A percentile compares a stretch with the other conserved stretches of the same genome.
These are phyloP conservation scores for Lactarius tabidus DNA, from an alignment of 768 basidiomycete genomes.

Conservation along the genomic window DNA sequence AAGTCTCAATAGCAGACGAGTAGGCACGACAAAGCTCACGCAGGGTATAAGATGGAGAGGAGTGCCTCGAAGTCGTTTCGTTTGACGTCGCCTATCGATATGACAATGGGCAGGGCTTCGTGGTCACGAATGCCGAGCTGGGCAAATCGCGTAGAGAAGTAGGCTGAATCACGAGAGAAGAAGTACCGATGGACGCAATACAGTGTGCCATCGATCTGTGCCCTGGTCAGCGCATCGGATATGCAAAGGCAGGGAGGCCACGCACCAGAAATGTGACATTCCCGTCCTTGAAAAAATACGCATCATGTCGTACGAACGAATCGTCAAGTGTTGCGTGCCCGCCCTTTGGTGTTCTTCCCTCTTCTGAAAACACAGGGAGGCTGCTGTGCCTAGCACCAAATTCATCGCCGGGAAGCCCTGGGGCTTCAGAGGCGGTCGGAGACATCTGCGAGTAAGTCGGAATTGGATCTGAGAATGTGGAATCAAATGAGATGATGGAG, in stretches of 20 bases:
- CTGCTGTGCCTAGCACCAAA: neutral
- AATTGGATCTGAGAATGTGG: neutral
- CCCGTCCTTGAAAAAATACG: slow-evolving; percentile 20
- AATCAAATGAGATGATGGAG: slow-evolving; percentile 3
- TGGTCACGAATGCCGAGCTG: slow-evolving; percentile 2
- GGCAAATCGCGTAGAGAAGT: slow-evolving; percentile 7
- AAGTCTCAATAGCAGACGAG: neutral
- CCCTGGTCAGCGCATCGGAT: neutral
- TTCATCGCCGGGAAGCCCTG: neutral
- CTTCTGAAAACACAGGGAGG: neutral
- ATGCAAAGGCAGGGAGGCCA: neutral
- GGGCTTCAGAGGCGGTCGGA: neutral
- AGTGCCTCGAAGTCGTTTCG: slow-evolving; percentile 22
- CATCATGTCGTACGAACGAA: slow-evolving; percentile 10
- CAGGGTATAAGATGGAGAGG: slow-evolving; percentile 25
- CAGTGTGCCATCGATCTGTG: slow-evolving; percentile 11
- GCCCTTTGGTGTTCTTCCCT: neutral
- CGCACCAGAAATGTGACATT: slow-evolving; percentile 22
- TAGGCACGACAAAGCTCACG: slow-evolving; percentile 10
- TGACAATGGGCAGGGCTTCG: slow-evolving; percentile 1
- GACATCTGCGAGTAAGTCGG: neutral
- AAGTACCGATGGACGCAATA: slow-evolving; percentile 20
- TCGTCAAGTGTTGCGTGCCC: neutral
- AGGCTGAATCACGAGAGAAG: slow-evolving; percentile 15
- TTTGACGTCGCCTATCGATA: slow-evolving; percentile 13